Evolutionary conservation across 2,329 filamentous ascomycete genomes (phyloP).

Genomic region (Monilinia aucupariae): DNA sequence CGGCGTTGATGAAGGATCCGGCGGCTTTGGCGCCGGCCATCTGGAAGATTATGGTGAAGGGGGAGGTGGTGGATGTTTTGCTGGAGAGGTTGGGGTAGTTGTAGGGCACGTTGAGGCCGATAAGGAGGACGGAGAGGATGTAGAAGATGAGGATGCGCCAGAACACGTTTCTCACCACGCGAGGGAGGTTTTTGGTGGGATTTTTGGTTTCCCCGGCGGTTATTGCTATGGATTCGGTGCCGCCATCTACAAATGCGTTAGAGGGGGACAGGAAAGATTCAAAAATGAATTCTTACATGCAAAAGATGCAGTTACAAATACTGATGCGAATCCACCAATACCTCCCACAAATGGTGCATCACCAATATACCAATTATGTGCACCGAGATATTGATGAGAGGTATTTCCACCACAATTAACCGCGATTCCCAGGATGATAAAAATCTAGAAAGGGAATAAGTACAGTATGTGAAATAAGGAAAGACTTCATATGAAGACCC

Average conservation of each 20-base stretch:
- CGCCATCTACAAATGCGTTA: constrained; percentile 40
- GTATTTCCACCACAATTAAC: constrained; percentile 55
- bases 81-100: constrained; percentile 42
- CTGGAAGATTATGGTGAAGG: constrained; percentile 58
- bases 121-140: constrained; percentile 46
- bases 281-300: constrained; percentile 44
- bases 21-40: constrained; percentile 50
- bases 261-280: not conserved
- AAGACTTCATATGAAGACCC: not conserved
- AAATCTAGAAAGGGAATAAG: constrained; percentile 39
- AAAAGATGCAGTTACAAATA: constrained; percentile 57
- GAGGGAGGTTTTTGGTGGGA: constrained; percentile 54
- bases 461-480: not conserved
- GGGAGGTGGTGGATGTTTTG: constrained; percentile 44
- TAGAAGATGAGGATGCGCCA: constrained; percentile 50
- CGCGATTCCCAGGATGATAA: constrained; percentile 58
- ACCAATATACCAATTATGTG: constrained; percentile 51
- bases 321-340: constrained; percentile 60
- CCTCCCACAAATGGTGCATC: constrained; percentile 60
- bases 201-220: constrained; percentile 62
- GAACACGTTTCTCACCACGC: constrained; percentile 60
- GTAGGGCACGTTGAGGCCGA: constrained; percentile 57
- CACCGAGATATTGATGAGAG: constrained; percentile 51
- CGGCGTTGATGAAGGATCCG: constrained; percentile 55
- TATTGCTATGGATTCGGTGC: constrained; percentile 60